These are phyloP conservation scores for Hygrophila difformis DNA, from an alignment of 257 asterid species.

Conservation along the genomic window DNA sequence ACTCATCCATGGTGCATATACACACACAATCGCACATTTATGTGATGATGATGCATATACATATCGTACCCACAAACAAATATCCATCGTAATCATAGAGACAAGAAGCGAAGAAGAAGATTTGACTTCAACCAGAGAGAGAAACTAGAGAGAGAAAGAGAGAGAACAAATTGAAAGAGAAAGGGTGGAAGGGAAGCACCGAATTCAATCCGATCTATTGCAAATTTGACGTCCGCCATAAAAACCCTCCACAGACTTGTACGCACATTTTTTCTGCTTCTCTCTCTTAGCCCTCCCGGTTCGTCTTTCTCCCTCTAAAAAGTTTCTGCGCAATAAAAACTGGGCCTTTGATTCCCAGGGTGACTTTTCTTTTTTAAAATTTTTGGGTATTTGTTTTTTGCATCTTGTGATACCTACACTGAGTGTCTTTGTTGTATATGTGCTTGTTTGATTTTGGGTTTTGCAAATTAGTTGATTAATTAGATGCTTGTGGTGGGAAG, in stretches of 20 bases:
- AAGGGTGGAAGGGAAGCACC: background rate
- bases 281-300: conserved; percentile 18
- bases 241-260: conserved; percentile 30
- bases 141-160: background rate
- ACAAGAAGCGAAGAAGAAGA: conserved; percentile 6
- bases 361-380: no score
- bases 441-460: background rate
- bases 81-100: no score
- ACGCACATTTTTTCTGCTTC: conserved; percentile 23
- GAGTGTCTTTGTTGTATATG: conserved; percentile 5
- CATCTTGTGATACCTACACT: conserved; percentile 11
- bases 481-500: no score
- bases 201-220: conserved; percentile 41
- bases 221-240: conserved; percentile 62
- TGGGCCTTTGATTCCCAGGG: conserved; percentile 13
- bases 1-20: no score
- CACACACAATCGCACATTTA: no score
- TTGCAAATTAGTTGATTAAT: no score
- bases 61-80: no score
- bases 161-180: conserved; percentile 26
- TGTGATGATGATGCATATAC: no score
- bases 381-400: no score
- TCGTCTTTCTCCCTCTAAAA: conserved; percentile 36
- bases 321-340: conserved; percentile 19
- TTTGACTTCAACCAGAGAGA: conserved; percentile 29